Conservation (phyloP, 2,329 filamentous ascomycete species). For the Verticillium zaregamsianum region DNA sequence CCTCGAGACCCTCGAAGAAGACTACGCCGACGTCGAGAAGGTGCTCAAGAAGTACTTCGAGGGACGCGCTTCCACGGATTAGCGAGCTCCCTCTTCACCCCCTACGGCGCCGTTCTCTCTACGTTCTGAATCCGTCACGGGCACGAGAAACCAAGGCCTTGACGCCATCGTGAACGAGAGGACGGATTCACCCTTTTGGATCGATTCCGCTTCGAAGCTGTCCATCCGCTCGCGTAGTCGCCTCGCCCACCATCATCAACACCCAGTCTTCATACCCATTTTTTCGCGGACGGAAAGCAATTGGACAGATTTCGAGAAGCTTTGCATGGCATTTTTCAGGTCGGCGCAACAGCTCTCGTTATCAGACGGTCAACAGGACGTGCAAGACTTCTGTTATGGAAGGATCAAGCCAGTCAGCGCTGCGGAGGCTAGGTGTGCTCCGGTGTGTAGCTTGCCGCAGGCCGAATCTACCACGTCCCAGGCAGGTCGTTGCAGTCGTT, state of each 20-base stretch:
- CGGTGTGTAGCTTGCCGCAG: not conserved
- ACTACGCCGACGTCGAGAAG: constrained; percentile 70
- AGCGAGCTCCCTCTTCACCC: constrained; percentile 7
- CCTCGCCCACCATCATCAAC: not conserved
- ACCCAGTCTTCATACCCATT: not conserved
- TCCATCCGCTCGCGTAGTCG: not conserved
- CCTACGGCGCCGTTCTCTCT: constrained; percentile 9
- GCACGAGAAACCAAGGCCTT: constrained; percentile 29
- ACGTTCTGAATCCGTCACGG: constrained; percentile 10
- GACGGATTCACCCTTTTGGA: not conserved
- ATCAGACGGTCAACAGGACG: not conserved
- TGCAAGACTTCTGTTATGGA: not conserved
- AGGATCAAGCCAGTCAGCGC: not conserved
- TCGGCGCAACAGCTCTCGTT: not conserved
- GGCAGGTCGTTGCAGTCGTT: not conserved
- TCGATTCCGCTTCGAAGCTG: not conserved
- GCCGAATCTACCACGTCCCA: not conserved
- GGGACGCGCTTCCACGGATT: not conserved
- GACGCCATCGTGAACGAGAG: constrained; percentile 13
- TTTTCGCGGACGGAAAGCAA: not conserved
- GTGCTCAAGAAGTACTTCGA: constrained; percentile 55
- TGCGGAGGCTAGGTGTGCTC: not conserved
- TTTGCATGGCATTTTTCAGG: not conserved
- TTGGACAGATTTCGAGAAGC: not conserved
- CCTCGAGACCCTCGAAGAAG: constrained; percentile 66